These are phyloP conservation scores for Luffa aegyptiaca DNA, from an alignment of 306 rosid genomes.

Conservation along the genomic window DNA sequence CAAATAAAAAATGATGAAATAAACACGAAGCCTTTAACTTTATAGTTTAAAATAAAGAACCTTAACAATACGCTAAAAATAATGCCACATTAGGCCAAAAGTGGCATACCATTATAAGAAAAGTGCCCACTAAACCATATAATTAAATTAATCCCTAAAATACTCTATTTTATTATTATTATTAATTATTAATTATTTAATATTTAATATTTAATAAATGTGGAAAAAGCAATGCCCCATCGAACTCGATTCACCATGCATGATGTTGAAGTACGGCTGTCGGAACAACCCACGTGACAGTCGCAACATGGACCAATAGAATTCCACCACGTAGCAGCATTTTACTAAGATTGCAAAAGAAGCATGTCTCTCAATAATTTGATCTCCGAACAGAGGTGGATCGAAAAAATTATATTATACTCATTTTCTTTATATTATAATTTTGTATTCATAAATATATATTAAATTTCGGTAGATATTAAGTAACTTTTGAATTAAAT, in stretches of 20 bases:
- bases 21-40: not conserved
- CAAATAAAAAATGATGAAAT: not conserved
- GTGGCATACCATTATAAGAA: not conserved
- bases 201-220: not conserved
- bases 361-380: not conserved
- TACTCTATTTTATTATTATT: not conserved
- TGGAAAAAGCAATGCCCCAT: not conserved
- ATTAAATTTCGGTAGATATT: too few relatives aligned
- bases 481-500: too few relatives aligned
- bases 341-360: not conserved
- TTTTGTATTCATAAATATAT: too few relatives aligned
- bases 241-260: constrained; percentile 1
- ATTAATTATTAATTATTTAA: too few relatives aligned
- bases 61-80: not conserved
- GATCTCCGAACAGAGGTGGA: not conserved
- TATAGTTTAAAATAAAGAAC: not conserved
- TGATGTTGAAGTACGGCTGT: not conserved
- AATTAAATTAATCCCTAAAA: not conserved
- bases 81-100: not conserved
- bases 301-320: not conserved
- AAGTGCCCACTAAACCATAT: constrained; percentile 3
- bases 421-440: too few relatives aligned
- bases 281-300: not conserved
- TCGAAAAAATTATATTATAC: too few relatives aligned
- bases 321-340: not conserved